phyloP scores from a whole-genome alignment of 176 grass and related monocot genomes.

The Aegilops sharonensis region DNA sequence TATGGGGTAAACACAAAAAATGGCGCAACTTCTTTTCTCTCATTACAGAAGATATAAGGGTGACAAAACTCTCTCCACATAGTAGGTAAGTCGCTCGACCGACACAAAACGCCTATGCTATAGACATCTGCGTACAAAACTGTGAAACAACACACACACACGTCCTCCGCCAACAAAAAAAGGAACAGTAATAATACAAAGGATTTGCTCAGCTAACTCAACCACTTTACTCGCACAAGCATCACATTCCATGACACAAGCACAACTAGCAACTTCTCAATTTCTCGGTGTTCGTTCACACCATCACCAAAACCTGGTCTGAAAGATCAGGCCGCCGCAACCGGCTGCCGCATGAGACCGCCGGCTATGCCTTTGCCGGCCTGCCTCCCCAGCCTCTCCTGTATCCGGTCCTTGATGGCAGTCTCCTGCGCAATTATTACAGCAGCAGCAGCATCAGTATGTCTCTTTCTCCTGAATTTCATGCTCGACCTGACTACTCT shows the following conservation, averaged over 20 bases:
- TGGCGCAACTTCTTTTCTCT: neutral
- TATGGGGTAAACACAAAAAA: neutral
- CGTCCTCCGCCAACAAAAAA: neutral
- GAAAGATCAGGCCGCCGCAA: slow-evolving; percentile 34
- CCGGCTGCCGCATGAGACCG: slow-evolving; percentile 40
- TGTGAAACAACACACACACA: neutral
- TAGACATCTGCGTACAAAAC: slow-evolving; percentile 37
- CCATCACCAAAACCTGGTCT: neutral
- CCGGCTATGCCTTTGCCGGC: slow-evolving; percentile 53
- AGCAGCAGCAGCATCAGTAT: neutral
- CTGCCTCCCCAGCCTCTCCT: slow-evolving; percentile 73
- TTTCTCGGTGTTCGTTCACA: neutral
- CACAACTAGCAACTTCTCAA: neutral
- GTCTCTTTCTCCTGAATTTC: neutral
- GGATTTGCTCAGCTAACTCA: slow-evolving; percentile 7
- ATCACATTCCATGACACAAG: slow-evolving; percentile 27
- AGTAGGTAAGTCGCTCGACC: neutral
- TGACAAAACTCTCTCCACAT: neutral
- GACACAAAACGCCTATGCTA: slow-evolving; percentile 46
- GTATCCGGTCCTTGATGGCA: slow-evolving; percentile 94
- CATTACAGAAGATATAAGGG: neutral
- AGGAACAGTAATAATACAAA: neutral
- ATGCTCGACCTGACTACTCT: neutral
- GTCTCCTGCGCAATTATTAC: slow-evolving; percentile 59
- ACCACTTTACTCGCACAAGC: slow-evolving; percentile 27